phyloP scores from a whole-genome alignment of 306 rosid genomes.

The Calophaca sinica region DNA sequence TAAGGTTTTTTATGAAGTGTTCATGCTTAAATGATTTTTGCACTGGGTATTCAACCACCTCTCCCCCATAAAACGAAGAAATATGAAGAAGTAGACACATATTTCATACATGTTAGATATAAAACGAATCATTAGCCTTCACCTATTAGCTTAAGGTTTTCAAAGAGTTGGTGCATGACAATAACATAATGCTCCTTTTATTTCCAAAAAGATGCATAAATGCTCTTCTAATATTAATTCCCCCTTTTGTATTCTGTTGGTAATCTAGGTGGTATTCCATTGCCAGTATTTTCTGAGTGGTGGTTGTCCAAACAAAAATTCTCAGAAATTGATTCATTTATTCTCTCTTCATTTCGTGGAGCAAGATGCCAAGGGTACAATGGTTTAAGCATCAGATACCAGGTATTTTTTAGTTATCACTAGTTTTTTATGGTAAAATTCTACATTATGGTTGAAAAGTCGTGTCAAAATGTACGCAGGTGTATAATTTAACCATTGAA shows the following conservation, averaged over 20 bases:
- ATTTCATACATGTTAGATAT: background rate
- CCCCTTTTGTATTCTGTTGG: conserved; percentile 35
- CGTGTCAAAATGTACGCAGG: background rate
- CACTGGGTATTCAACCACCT: background rate
- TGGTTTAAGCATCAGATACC: conserved; percentile 91
- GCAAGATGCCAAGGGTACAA: conserved; percentile 74
- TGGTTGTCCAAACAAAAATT: conserved; percentile 87
- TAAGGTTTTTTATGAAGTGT: too few relatives aligned
- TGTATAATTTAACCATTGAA: conserved; percentile 34
- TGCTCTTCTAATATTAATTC: conserved; percentile 26
- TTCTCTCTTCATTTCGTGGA: conserved; percentile 77
- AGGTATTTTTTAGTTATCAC: conserved; percentile 61
- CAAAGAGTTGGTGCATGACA: conserved; percentile 1
- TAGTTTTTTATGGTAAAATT: background rate
- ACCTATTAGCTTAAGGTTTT: conserved; percentile 20
- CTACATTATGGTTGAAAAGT: conserved; percentile 28
- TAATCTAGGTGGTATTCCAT: conserved; percentile 81
- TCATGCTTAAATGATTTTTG: conserved; percentile 5
- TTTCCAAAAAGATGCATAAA: conserved; percentile 26
- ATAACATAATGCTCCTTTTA: conserved; percentile 18
- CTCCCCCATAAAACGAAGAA: background rate
- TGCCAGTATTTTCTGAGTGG: conserved; percentile 96
- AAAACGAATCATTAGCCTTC: conserved; percentile 8
- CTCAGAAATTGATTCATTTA: conserved; percentile 80
- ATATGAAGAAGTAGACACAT: background rate